These are phyloP conservation scores for Nicotiana noctiflora DNA, from an alignment of 257 asterid genomes.

Conservation along the genomic window DNA sequence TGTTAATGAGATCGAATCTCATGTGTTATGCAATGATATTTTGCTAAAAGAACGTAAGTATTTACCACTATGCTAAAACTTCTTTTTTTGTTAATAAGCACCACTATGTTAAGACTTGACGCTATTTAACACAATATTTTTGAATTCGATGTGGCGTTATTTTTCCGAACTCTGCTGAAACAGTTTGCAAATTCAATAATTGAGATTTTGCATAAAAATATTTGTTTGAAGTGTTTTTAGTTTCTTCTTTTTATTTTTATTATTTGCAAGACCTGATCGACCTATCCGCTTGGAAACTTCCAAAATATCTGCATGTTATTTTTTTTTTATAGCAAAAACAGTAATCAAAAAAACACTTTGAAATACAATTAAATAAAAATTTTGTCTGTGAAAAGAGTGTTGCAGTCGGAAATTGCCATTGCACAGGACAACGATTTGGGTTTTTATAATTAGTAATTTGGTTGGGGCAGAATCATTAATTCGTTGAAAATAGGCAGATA, in stretches of 20 bases:
- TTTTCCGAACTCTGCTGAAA: background rate
- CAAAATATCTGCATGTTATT: background rate
- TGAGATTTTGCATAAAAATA: background rate
- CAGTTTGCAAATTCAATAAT: background rate
- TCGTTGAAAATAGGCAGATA: conserved; percentile 4
- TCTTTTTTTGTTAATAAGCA: too few relatives aligned
- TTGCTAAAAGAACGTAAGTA: too few relatives aligned
- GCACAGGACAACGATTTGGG: too few relatives aligned
- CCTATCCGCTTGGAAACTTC: background rate
- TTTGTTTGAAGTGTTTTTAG: background rate
- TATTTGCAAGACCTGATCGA: background rate
- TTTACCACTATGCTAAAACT: too few relatives aligned
- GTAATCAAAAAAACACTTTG: background rate
- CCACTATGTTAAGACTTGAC: too few relatives aligned
- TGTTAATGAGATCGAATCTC: too few relatives aligned
- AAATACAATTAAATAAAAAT: background rate
- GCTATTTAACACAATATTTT: background rate
- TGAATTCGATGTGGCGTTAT: background rate
- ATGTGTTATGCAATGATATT: too few relatives aligned
- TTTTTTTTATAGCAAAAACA: background rate
- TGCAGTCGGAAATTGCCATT: too few relatives aligned
- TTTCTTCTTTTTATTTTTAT: background rate
- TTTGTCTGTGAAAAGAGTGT: background rate
- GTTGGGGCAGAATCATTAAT: background rate
- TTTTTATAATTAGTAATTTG: background rate